A percentile compares a stretch with the other conserved stretches of the same genome.
phyloP scores from a whole-genome alignment of 176 grass and related monocot genomes.

The Panicum miliaceum region DNA sequence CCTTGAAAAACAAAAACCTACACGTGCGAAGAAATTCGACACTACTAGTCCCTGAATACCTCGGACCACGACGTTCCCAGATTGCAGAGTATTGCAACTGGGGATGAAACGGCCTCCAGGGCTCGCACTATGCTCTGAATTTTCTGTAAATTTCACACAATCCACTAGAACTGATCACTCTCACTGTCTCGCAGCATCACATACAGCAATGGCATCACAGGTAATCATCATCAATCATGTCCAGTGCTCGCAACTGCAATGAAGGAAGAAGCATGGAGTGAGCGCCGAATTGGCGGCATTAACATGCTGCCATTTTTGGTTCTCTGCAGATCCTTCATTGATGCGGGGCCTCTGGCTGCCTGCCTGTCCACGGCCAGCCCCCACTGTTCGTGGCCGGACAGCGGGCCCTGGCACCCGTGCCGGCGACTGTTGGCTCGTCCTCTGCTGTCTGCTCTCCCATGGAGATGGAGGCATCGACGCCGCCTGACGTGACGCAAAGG shows the following conservation, averaged over 20 bases:
- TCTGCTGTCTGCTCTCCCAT: no score
- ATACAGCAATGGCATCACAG: background rate
- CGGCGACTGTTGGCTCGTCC: background rate
- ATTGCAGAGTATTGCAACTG: background rate
- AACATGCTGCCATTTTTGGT: slow-evolving; percentile 36
- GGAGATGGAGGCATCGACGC: no score
- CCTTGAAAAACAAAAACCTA: background rate
- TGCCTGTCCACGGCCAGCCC: background rate
- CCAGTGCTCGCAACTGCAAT: background rate
- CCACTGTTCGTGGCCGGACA: background rate
- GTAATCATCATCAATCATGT: background rate
- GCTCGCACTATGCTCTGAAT: background rate
- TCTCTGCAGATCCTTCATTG: background rate
- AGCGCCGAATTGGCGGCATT: background rate
- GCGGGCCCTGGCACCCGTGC: background rate
- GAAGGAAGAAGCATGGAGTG: background rate
- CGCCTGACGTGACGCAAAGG: background rate
- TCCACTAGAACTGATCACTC: background rate
- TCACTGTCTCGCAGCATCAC: background rate
- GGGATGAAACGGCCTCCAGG: background rate
- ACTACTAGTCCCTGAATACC: background rate
- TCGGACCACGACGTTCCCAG: background rate
- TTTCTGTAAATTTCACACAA: background rate
- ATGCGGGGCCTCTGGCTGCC: background rate
- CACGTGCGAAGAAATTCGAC: background rate